phyloP scores from a whole-genome alignment of 371 early-diverging fungal genomes.

The Vairimorpha ceranae region DNA sequence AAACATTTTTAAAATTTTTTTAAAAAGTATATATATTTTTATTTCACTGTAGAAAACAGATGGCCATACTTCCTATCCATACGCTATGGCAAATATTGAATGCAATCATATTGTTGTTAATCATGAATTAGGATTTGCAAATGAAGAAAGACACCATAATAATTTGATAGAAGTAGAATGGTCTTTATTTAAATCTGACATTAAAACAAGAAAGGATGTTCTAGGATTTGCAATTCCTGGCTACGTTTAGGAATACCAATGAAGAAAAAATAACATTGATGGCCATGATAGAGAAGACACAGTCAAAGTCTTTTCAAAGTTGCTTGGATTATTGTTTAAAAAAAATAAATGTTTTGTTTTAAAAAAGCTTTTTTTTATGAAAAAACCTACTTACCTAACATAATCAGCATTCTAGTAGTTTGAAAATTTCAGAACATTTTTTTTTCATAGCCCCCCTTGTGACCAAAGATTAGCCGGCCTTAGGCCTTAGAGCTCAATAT shows the following conservation, averaged over 20 bases:
- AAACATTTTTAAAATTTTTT: not conserved
- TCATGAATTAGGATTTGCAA: not conserved
- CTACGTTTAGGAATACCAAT: not conserved
- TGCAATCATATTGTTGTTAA: not conserved
- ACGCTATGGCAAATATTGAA: not conserved
- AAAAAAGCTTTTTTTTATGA: no score
- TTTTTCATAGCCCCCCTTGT: not conserved
- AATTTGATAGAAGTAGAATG: not conserved
- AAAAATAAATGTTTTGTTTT: not conserved
- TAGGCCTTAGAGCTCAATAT: not conserved
- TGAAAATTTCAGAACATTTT: not conserved
- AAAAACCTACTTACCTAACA: no score
- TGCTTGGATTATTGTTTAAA: not conserved
- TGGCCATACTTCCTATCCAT: constrained; percentile 5
- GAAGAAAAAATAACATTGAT: not conserved
- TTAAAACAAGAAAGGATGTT: not conserved
- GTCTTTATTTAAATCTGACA: constrained; percentile 2
- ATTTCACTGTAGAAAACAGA: not conserved
- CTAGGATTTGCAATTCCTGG: not conserved
- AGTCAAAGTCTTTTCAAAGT: not conserved
- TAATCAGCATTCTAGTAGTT: no score
- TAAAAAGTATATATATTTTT: not conserved
- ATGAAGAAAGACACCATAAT: not conserved
- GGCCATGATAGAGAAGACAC: not conserved
- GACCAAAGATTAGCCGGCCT: not conserved